phyloP scores from a whole-genome alignment of 2,329 filamentous ascomycete genomes.

The Didymella sp. region DNA sequence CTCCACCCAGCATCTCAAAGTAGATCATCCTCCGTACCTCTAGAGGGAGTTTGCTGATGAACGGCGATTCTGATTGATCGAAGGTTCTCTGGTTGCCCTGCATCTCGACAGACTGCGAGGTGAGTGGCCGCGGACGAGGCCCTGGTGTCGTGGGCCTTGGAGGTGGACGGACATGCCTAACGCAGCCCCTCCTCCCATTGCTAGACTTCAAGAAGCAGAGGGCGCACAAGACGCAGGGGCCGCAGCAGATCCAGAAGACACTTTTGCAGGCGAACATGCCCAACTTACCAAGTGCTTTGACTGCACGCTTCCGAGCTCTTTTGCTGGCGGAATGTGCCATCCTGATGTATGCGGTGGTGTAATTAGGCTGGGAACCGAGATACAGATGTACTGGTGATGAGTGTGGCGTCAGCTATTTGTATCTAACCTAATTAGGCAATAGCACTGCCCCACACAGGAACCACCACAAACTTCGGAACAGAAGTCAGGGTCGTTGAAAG shows the following conservation, averaged over 20 bases:
- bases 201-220: conserved; percentile 15
- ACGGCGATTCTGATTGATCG: conserved; percentile 26
- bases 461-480: not conserved
- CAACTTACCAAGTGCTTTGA: conserved; percentile 13
- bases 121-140: conserved; percentile 27
- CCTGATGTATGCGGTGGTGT: conserved; percentile 1
- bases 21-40: conserved; percentile 35
- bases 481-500: not conserved
- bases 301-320: conserved; percentile 17
- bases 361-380: not conserved
- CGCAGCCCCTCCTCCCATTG: not conserved
- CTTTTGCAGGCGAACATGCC: conserved; percentile 25
- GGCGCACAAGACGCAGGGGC: conserved; percentile 28
- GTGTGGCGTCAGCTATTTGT: not conserved
- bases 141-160: conserved; percentile 22
- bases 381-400: not conserved
- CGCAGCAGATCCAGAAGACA: conserved; percentile 24
- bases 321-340: conserved; percentile 18
- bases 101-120: conserved; percentile 17
- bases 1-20: conserved; percentile 21
- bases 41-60: conserved; percentile 29
- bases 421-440: conserved; percentile 9
- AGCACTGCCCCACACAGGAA: conserved; percentile 1
- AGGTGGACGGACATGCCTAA: not conserved
- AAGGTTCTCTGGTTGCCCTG: conserved; percentile 21